phyloP scores from a whole-genome alignment of 2,329 filamentous ascomycete genomes.

The Cercospora brassicicola region DNA sequence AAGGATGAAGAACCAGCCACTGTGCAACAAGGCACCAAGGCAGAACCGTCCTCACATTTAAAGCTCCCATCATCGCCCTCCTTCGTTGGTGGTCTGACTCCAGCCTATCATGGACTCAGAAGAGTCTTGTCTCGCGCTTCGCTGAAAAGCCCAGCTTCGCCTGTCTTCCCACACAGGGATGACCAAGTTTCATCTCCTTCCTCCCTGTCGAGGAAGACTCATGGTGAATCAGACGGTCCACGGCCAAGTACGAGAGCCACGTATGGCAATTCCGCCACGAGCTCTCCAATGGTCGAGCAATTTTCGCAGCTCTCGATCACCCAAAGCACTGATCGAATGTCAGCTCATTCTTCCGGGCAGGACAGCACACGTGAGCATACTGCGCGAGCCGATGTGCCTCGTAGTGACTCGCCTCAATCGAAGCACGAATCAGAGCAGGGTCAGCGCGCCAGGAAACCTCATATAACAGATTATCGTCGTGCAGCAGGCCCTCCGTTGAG shows the following conservation, averaged over 20 bases:
- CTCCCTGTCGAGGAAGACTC: conserved; percentile 25
- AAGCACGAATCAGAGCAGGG: conserved; percentile 9
- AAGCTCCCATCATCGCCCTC: conserved; percentile 6
- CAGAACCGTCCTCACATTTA: neutral
- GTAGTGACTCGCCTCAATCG: conserved; percentile 7
- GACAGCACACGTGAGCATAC: conserved; percentile 6
- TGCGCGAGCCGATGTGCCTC: neutral
- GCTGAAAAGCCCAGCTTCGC: conserved; percentile 3
- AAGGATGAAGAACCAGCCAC: conserved; percentile 26
- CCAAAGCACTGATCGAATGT: conserved; percentile 13
- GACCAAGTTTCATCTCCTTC: conserved; percentile 15
- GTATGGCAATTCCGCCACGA: conserved; percentile 5
- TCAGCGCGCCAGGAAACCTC: conserved; percentile 12
- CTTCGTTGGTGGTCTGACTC: conserved; percentile 3
- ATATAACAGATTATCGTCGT: conserved; percentile 15
- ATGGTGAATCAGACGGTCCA: conserved; percentile 2
- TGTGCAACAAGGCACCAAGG: neutral
- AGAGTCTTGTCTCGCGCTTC: conserved; percentile 17
- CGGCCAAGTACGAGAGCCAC: conserved; percentile 13
- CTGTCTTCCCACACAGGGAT: neutral
- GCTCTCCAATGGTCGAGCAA: conserved; percentile 13
- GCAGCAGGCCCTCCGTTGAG: conserved; percentile 13
- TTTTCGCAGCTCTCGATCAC: conserved; percentile 15
- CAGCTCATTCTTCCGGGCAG: conserved; percentile 8
- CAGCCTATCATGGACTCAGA: conserved; percentile 16